Evolutionary conservation across 192 early-diverging fungal species (phyloP), one percentile per base, ranked within the genome.

Genomic region (Backusella luteola): DNA sequence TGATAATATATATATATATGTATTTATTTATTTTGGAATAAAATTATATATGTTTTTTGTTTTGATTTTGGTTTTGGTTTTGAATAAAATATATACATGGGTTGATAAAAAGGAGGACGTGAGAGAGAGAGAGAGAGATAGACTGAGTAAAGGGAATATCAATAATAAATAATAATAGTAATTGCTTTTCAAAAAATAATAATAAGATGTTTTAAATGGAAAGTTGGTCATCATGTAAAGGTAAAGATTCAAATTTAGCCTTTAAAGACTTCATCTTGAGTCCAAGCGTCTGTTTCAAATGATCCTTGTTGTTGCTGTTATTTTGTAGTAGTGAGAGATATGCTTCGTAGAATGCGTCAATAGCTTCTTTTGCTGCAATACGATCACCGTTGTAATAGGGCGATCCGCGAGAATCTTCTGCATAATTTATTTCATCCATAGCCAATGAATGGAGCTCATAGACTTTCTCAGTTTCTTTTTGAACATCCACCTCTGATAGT

Each of bases 321-420:
- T 14, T 49, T 49, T 63, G 56, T 63, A 63, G 26, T 14, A 63
- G 12, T 63, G 56, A 63, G 3, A 32, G 23, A 29, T 84, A 84
- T 0, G 67, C 32, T 35, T 69, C 46, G 53, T 76, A 42, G 35
- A 72, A 81, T 34, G 77, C 80, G 12, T 79, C 80, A 36, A 84
- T 80, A 4, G 83, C 83, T 9, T 78, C 41, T 14, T 77, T 76
- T n/a, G 83, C 83, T 17, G 80, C 69, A 32, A 79, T 80, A 66
- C 77, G 80, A 72, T 84, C 83, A 21, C 81, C 83, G 39, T 78
- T 79, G 63, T 84, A 84, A 34, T 84, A 84, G 4, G 81, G 80
- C 0, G 83, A 79, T 77, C 83, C 83, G 41, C 83, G 83, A n/a
- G 83, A 80, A 42, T 84, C 83, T 39, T 84, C 83, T 71, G 83